Base-by-base conservation (phyloP, 1,284 basidiomycete genomes). In the Moesziomyces sp. region DNA sequence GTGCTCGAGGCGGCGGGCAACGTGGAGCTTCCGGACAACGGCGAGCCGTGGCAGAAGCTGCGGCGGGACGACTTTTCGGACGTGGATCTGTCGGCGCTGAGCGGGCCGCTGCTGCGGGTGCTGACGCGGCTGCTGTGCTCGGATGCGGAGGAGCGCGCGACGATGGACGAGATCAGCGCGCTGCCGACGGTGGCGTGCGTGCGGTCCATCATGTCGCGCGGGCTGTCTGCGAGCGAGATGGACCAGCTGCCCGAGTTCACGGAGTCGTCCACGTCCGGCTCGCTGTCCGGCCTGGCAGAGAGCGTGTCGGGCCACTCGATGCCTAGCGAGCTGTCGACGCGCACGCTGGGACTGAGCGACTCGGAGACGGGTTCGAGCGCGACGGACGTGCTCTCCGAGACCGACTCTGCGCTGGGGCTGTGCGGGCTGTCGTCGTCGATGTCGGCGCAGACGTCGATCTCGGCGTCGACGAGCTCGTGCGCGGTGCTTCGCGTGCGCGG, bases 1-100 rank as follows among this genome's bases (percentile, higher is more conserved):
- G 89, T 97, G 84, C 89, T 99, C 46, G 97, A 99, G 87, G 91
- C 93, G 52, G 92, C 94, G 40, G 90, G 93, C 74, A 98, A 98
- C 84, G 94, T 99, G 75, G 90, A 96, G 66, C 92, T 99, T 40
- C 97, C 97, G 81, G 94, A 96, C 86, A 88, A 95, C 90, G 96
- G 97, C 78, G 93, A 93, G 73, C 89, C 92, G 1, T 99, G 97
- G 97, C 94, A 97, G 79, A 91, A 92, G 75, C 88, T 99, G 45
- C 91, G 97, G 52, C 89, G 89, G 62, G 92, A 97, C 85, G 93
- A 99, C 86, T 94, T 97, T 82, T 90, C 90, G 50, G 93, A 95
- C 80, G 91, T 97, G 55, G 91, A 94, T 83, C 85, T 89, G 3
- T 84, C 87, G 10, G 87, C 88, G n/a, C 89, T 91, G 26, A 80